Evolutionary conservation across 2,329 filamentous ascomycete genomes (phyloP).

Genomic region (Cordyceps cateniannulata): DNA sequence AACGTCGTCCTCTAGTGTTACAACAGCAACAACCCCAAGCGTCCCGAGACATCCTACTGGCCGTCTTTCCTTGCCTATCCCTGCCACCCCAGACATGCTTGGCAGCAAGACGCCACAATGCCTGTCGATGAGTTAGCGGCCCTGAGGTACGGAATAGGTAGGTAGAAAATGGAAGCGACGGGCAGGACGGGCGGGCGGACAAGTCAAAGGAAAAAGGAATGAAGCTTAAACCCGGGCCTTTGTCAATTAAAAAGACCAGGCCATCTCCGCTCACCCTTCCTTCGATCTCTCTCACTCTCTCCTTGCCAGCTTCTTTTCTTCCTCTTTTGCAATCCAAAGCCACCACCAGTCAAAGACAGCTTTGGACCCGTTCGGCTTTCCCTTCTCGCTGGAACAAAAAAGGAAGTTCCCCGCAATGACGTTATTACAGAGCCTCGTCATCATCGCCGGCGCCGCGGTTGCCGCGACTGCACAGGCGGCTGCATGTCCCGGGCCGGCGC

Average conservation of each 20-base stretch:
- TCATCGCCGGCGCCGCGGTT: background rate
- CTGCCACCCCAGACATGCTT: background rate
- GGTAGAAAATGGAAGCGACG: background rate
- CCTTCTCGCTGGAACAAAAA: background rate
- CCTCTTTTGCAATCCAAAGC: no score
- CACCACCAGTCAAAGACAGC: no score
- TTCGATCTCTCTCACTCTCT: background rate
- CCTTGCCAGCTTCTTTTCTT: background rate
- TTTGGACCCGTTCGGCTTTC: no score
- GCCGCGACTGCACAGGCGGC: background rate
- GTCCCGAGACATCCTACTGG: background rate
- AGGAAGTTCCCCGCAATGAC: background rate
- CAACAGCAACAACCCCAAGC: background rate
- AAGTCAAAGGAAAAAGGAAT: background rate
- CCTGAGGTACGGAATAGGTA: background rate
- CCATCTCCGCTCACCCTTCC: background rate
- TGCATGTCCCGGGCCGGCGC: slow-evolving; percentile 6
- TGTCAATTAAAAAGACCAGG: background rate
- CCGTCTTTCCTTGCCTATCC: background rate
- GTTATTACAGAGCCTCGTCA: background rate
- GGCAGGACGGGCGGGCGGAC: background rate
- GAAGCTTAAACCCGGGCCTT: background rate
- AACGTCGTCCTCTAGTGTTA: background rate
- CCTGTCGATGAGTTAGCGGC: background rate
- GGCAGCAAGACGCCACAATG: background rate